Evolutionary conservation across 2,329 filamentous ascomycete genomes (phyloP).

Genomic region (Fusarium pininemorale): DNA sequence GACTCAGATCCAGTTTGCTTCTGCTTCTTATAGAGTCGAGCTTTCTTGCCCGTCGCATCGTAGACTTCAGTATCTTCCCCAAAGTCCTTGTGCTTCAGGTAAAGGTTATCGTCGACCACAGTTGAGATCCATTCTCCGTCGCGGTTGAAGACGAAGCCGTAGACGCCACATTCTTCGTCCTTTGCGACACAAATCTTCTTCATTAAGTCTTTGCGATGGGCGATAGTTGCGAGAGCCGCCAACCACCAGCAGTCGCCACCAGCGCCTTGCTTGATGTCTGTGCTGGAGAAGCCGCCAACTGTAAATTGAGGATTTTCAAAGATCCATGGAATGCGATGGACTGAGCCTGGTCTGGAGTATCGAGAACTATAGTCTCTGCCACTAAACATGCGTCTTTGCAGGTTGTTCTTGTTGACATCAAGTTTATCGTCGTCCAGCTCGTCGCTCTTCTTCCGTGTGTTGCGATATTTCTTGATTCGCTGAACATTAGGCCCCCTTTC

Average conservation of each 20-base stretch:
- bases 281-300: constrained; percentile 51
- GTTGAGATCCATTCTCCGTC: constrained; percentile 77
- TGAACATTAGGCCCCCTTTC: neutral
- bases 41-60: constrained; percentile 58
- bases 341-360: constrained; percentile 46
- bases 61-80: constrained; percentile 50
- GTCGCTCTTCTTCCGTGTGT: constrained; percentile 18
- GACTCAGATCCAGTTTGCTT: constrained; percentile 75
- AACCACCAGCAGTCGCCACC: constrained; percentile 80
- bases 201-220: constrained; percentile 71
- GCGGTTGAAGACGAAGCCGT: constrained; percentile 77
- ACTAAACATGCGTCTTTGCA: constrained; percentile 17
- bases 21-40: constrained; percentile 67
- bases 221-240: constrained; percentile 73
- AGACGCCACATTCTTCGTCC: constrained; percentile 74
- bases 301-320: constrained; percentile 54
- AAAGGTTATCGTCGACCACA: constrained; percentile 75
- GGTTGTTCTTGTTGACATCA: constrained; percentile 19
- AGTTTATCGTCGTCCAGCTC: constrained; percentile 23
- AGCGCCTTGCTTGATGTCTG: constrained; percentile 54
- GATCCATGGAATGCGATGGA: constrained; percentile 56
- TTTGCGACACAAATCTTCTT: constrained; percentile 72
- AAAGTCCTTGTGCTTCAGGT: constrained; percentile 50
- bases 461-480: constrained; percentile 24
- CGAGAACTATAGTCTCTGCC: neutral